phyloP scores from a whole-genome alignment of 129 eudicot species.

The Smallanthus sonchifolius region DNA sequence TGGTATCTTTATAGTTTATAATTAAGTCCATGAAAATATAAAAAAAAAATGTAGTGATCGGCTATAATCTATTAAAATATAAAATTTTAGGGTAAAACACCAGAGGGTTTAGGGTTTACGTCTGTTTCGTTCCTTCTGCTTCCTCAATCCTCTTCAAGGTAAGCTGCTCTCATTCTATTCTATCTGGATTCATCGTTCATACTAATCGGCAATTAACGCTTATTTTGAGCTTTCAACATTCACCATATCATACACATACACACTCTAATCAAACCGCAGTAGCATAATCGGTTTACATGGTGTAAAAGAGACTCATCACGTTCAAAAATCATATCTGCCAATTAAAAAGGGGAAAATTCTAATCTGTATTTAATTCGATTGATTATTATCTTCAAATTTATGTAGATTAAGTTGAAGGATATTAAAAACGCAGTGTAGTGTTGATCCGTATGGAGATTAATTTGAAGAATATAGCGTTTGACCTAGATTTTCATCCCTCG shows the following conservation, averaged over 20 bases:
- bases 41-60: too few species aligned
- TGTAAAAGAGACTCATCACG: not conserved
- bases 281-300: not conserved
- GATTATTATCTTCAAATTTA: not conserved
- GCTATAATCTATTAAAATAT: not conserved
- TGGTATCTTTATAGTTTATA: too few species aligned
- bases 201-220: not conserved
- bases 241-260: not conserved
- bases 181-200: not conserved
- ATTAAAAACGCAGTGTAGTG: not conserved
- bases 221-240: not conserved
- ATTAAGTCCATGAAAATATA: too few species aligned
- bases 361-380: not conserved
- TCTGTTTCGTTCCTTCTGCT: not conserved
- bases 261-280: not conserved
- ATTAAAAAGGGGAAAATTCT: not conserved
- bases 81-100: not conserved
- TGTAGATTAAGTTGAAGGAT: conserved; percentile 11
- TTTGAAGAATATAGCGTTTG: conserved; percentile 56
- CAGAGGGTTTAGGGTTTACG: conserved; percentile 6
- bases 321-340: not conserved
- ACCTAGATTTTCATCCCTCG: conserved; percentile 86
- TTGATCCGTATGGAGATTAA: conserved; percentile 53
- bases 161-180: not conserved
- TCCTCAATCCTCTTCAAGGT: not conserved